Evolutionary conservation across 208 protist species (phyloP).

Genomic region (Trypanosoma grayi): DNA sequence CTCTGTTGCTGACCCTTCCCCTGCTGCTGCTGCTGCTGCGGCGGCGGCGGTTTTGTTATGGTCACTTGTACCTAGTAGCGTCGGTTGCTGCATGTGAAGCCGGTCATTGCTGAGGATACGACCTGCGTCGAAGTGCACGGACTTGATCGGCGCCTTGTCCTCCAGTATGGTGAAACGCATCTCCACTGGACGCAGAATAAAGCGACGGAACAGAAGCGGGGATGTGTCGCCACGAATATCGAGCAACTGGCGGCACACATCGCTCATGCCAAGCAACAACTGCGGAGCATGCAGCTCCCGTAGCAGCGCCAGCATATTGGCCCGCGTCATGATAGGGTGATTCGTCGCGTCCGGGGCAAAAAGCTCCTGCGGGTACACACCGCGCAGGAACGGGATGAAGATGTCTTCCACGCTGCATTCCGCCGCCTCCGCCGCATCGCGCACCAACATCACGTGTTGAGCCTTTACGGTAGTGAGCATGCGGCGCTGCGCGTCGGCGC

Average conservation of each 20-base stretch:
- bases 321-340: conserved; percentile 73
- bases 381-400: conserved; percentile 80
- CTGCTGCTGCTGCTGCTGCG: neutral
- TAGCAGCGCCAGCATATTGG: conserved; percentile 60
- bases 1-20: no score
- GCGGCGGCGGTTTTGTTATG: neutral
- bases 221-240: conserved; percentile 56
- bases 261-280: conserved; percentile 67
- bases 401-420: conserved; percentile 67
- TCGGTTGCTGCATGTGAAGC: conserved; percentile 23
- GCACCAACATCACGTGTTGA: conserved; percentile 70
- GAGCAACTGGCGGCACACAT: conserved; percentile 46
- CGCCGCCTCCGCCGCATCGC: conserved; percentile 39
- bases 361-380: conserved; percentile 53
- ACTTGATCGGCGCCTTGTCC: conserved; percentile 62
- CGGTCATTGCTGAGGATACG: conserved; percentile 68
- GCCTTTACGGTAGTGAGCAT: conserved; percentile 68
- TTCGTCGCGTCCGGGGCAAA: conserved; percentile 53
- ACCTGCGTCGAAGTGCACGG: conserved; percentile 69
- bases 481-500: conserved; percentile 50
- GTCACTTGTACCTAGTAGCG: neutral
- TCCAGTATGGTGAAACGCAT: conserved; percentile 72
- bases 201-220: conserved; percentile 70
- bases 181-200: conserved; percentile 62
- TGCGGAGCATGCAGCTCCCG: conserved; percentile 55